Conservation (phyloP, 352 stramenopile species). For the Pythium brachiatum region DNA sequence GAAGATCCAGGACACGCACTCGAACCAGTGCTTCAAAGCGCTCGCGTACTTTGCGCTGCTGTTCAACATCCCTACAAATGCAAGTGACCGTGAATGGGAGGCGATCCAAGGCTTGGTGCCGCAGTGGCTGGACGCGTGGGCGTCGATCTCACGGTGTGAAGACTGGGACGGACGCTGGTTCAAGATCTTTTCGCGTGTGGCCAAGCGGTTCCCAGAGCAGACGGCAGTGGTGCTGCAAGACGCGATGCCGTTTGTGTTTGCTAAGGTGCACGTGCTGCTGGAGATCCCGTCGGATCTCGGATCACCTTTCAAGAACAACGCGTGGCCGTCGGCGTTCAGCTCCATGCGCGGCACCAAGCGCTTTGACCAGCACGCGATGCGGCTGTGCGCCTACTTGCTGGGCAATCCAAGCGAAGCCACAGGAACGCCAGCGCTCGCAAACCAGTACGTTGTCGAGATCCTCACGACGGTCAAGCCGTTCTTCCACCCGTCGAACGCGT, state of each 20-base stretch:
- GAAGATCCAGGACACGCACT: slow-evolving; percentile 41
- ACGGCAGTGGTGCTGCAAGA: slow-evolving; percentile 21
- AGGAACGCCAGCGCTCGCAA: slow-evolving; percentile 23
- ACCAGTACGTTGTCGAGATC: slow-evolving; percentile 55
- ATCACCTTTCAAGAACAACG: slow-evolving; percentile 56
- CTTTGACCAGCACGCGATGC: slow-evolving; percentile 52
- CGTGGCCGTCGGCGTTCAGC: slow-evolving; percentile 48
- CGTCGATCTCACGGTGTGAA: slow-evolving; percentile 41
- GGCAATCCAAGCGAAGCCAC: slow-evolving; percentile 21
- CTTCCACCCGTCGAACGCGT: slow-evolving; percentile 72
- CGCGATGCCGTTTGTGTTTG: slow-evolving; percentile 60
- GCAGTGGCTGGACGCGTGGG: slow-evolving; percentile 59
- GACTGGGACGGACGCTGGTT: slow-evolving; percentile 80
- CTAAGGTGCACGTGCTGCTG: slow-evolving; percentile 60
- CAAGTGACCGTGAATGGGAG: slow-evolving; percentile 18
- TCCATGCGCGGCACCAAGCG: slow-evolving; percentile 54
- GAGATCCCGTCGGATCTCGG: slow-evolving; percentile 66
- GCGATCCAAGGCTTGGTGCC: slow-evolving; percentile 33
- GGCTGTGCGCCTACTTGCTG: slow-evolving; percentile 54
- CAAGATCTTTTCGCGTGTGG: slow-evolving; percentile 60
- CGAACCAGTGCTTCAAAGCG: slow-evolving; percentile 56
- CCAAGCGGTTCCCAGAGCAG: slow-evolving; percentile 39
- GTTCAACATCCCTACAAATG: slow-evolving; percentile 17
- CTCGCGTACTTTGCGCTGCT: slow-evolving; percentile 65
- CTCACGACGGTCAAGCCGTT: slow-evolving; percentile 59